Percentiles rank a stretch among this genome's conserved stretches.
phyloP scores from a whole-genome alignment of 441 rosid species.

The Mallotus repandus region DNA sequence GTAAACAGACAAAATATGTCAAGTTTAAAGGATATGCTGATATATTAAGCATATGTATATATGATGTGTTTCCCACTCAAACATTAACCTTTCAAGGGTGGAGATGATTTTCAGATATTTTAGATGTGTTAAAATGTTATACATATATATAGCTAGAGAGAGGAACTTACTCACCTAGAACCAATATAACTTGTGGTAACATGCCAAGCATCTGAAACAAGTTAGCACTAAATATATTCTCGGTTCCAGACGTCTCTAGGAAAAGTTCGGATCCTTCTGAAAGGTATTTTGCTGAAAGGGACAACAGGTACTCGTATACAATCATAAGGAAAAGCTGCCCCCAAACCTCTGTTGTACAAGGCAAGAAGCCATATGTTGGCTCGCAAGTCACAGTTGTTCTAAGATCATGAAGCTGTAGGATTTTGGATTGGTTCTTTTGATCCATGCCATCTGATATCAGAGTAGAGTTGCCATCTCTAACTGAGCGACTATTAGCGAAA shows the following conservation, averaged over 20 bases:
- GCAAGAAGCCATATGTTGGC: slow-evolving; percentile 47
- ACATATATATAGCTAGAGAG: too few relatives aligned
- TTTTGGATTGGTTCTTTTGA: not conserved
- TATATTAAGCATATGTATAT: too few relatives aligned
- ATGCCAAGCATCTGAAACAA: slow-evolving; percentile 42
- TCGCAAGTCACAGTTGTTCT: slow-evolving; percentile 37
- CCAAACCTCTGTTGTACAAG: slow-evolving; percentile 50
- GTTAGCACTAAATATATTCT: slow-evolving; percentile 43
- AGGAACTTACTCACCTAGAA: slow-evolving; percentile 35
- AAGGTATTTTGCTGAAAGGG: slow-evolving; percentile 29
- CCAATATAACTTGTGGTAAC: slow-evolving; percentile 40
- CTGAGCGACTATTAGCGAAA: slow-evolving; percentile 20
- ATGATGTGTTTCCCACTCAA: too few relatives aligned
- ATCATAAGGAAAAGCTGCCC: slow-evolving; percentile 47
- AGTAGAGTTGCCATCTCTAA: slow-evolving; percentile 12
- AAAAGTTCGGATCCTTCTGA: slow-evolving; percentile 46
- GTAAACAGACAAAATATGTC: too few relatives aligned
- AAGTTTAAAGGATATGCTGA: too few relatives aligned
- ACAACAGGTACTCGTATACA: slow-evolving; percentile 43
- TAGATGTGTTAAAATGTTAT: too few relatives aligned
- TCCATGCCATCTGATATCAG: slow-evolving; percentile 20
- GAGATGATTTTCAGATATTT: too few relatives aligned
- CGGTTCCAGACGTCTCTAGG: slow-evolving; percentile 53
- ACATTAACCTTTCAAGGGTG: too few relatives aligned
- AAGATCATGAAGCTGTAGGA: not conserved